Percentiles rank a stretch among this genome's conserved stretches.
phyloP scores from a whole-genome alignment of 108 stramenopile species.

The Aureococcus anophagefferens region DNA sequence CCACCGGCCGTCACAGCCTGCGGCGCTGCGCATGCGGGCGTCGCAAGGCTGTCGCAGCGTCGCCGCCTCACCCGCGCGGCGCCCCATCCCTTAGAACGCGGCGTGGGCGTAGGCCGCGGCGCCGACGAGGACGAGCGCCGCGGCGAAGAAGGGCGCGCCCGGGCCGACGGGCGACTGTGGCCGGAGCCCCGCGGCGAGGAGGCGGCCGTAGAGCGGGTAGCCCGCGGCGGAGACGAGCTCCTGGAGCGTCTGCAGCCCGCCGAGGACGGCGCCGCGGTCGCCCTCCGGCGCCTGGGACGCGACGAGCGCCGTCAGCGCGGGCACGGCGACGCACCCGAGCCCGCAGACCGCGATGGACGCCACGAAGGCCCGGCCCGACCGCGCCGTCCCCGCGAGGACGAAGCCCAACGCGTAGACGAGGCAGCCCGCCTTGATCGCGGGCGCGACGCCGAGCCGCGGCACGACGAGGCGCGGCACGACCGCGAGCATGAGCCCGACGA shows the following conservation, averaged over 20 bases:
- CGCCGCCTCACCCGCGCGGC: too few relatives aligned
- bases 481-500: conserved; percentile 22
- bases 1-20: too few relatives aligned
- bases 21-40: too few relatives aligned
- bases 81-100: too few relatives aligned
- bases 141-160: conserved; percentile 23
- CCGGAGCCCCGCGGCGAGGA: conserved; percentile 14
- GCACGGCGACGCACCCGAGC: conserved; percentile 13
- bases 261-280: conserved; percentile 18
- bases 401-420: conserved; percentile 14
- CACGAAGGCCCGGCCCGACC: conserved; percentile 6
- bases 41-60: too few relatives aligned
- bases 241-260: conserved; percentile 16
- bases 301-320: conserved; percentile 12
- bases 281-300: conserved; percentile 7
- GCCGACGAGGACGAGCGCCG: conserved; percentile 12
- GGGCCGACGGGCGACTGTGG: conserved; percentile 8
- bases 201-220: conserved; percentile 14
- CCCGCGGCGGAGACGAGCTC: conserved; percentile 19
- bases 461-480: conserved; percentile 18
- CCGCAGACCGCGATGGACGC: conserved; percentile 14
- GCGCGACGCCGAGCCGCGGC: conserved; percentile 8
- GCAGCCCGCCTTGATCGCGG: conserved; percentile 9
- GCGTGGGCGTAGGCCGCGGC: not conserved
- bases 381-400: conserved; percentile 14